phyloP scores from a whole-genome alignment of 176 grass and related monocot genomes.

The Carex pumila region DNA sequence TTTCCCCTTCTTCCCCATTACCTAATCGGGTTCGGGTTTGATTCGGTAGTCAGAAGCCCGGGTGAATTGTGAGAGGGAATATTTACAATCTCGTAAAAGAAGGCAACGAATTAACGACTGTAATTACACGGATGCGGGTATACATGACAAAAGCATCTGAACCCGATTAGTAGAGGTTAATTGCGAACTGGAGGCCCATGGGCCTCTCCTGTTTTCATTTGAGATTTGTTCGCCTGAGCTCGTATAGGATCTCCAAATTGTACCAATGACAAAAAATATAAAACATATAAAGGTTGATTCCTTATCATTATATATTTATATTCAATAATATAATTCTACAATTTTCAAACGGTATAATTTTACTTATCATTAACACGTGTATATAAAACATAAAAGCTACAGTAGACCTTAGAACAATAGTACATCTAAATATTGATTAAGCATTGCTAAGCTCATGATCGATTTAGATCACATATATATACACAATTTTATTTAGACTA shows the following conservation, averaged over 20 bases:
- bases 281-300: background rate
- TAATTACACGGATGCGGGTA: background rate
- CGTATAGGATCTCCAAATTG: background rate
- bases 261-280: background rate
- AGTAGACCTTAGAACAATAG: background rate
- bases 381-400: background rate
- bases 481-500: background rate
- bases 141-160: background rate
- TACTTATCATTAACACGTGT: no score
- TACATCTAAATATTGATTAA: background rate
- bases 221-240: background rate
- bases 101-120: background rate
- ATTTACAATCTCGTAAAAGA: background rate
- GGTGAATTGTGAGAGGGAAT: background rate
- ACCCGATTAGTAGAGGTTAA: no score
- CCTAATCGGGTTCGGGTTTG: background rate
- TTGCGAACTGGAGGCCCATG: background rate
- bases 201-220: background rate
- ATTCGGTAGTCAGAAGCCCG: background rate
- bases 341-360: background rate
- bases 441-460: background rate
- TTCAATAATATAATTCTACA: background rate
- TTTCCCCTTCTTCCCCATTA: slow-evolving; percentile 82
- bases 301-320: background rate
- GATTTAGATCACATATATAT: background rate